Evolutionary conservation across 192 early-diverging fungal genomes (phyloP).

Genomic region (Lobosporangium transversale): DNA sequence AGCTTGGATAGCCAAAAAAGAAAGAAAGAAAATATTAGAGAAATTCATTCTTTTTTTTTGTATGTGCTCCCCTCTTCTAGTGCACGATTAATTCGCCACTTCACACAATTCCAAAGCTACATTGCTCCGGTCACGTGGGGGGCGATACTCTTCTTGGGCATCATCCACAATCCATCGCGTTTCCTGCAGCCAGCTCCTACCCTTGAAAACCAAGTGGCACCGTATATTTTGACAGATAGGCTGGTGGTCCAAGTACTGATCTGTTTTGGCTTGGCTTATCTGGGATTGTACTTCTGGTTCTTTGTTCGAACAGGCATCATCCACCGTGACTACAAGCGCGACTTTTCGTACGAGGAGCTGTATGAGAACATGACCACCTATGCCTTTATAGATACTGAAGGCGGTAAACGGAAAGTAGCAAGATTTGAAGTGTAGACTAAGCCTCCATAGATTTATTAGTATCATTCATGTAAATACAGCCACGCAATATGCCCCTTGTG

Average conservation of each 20-base stretch:
- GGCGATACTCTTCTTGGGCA: constrained; percentile 23
- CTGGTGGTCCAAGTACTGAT: constrained; percentile 1
- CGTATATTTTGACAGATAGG: constrained; percentile 5
- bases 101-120: constrained; percentile 38
- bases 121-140: constrained; percentile 43
- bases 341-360: constrained; percentile 32
- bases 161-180: constrained; percentile 30
- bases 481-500: no score
- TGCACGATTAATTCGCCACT: constrained; percentile 46
- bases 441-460: no score
- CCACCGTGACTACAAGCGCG: constrained; percentile 12
- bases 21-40: no score
- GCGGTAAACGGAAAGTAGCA: constrained; percentile 17
- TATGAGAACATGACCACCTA: constrained; percentile 23
- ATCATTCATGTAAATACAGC: no score
- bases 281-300: constrained; percentile 8
- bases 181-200: constrained; percentile 17
- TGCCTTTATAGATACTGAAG: neutral
- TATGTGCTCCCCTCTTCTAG: no score
- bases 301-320: constrained; percentile 14
- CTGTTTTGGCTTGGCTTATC: constrained; percentile 7
- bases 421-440: constrained; percentile 21
- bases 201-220: constrained; percentile 20
- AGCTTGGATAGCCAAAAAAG: constrained; percentile 17
- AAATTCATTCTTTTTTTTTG: neutral